Conservation (phyloP, 495 filamentous ascomycete species). For the Sordaria brevicollis region DNA sequence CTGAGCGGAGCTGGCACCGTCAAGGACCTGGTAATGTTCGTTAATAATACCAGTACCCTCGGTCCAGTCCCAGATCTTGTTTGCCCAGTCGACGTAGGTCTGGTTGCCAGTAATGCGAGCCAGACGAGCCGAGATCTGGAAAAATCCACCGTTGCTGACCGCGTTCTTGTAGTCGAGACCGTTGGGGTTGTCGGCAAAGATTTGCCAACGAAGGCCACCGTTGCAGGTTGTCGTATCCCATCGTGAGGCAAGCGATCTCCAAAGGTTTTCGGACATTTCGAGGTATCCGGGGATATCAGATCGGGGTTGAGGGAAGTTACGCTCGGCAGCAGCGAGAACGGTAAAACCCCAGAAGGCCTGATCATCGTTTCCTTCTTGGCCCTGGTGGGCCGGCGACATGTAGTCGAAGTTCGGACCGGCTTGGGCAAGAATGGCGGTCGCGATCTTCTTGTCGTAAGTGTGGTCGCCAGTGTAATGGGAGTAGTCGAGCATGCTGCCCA, state of each 20-base stretch:
- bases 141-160: conserved; percentile 59
- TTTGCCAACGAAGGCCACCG: conserved; percentile 78
- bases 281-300: conserved; percentile 49
- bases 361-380: conserved; percentile 57
- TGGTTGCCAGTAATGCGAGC: conserved; percentile 54
- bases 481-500: conserved; percentile 70
- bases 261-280: conserved; percentile 39
- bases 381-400: conserved; percentile 37
- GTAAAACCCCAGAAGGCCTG: conserved; percentile 76
- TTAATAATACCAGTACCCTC: conserved; percentile 40
- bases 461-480: conserved; percentile 72
- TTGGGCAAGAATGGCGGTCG: conserved; percentile 53
- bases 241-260: conserved; percentile 37
- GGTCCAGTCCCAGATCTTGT: conserved; percentile 62
- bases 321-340: conserved; percentile 62
- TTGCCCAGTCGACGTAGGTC: conserved; percentile 58
- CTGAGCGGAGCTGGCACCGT: conserved; percentile 38
- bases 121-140: conserved; percentile 58
- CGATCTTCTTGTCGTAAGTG: conserved; percentile 59
- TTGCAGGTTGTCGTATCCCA: conserved; percentile 62
- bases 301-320: conserved; percentile 56
- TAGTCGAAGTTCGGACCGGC: conserved; percentile 52
- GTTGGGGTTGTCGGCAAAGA: conserved; percentile 61
- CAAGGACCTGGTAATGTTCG: conserved; percentile 39
- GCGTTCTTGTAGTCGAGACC: conserved; percentile 66